Percentiles rank a stretch among this genome's conserved stretches.
Conservation (phyloP, 2,329 filamentous ascomycete species). For the Diaporthe ampelina region DNA sequence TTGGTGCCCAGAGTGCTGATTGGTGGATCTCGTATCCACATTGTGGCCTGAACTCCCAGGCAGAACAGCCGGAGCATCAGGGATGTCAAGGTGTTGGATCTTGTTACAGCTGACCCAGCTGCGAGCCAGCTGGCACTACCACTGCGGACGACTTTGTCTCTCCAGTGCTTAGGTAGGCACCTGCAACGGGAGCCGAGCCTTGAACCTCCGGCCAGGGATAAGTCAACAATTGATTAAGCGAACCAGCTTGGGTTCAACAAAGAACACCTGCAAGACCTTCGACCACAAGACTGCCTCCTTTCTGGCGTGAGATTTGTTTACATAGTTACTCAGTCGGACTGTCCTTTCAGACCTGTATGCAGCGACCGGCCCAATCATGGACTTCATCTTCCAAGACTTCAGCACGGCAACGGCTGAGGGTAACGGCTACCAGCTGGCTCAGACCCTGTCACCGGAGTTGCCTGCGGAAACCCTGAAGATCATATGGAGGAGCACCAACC, state of each 20-base stretch:
- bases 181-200: too few species aligned
- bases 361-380: constrained; percentile 67
- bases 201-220: background rate
- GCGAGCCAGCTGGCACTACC: background rate
- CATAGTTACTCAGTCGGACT: background rate
- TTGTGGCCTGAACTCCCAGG: constrained; percentile 38
- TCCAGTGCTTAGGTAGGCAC: too few species aligned
- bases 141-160: too few species aligned
- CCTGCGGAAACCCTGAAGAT: constrained; percentile 74
- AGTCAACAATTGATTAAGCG: constrained; percentile 7
- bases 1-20: constrained; percentile 36
- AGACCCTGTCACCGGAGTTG: constrained; percentile 80
- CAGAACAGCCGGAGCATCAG: background rate
- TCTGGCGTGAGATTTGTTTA: background rate
- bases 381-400: constrained; percentile 81
- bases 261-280: background rate
- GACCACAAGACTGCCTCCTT: background rate
- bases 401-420: constrained; percentile 73
- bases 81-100: background rate
- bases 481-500: constrained; percentile 80
- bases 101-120: background rate
- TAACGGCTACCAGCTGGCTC: constrained; percentile 81
- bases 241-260: constrained; percentile 1
- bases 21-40: constrained; percentile 38
- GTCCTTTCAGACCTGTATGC: background rate